A percentile compares a stretch with the other conserved stretches of the same genome.
Evolutionary conservation across 441 rosid genomes (phyloP).

Genomic region (Pelargonium cotyledonis): DNA sequence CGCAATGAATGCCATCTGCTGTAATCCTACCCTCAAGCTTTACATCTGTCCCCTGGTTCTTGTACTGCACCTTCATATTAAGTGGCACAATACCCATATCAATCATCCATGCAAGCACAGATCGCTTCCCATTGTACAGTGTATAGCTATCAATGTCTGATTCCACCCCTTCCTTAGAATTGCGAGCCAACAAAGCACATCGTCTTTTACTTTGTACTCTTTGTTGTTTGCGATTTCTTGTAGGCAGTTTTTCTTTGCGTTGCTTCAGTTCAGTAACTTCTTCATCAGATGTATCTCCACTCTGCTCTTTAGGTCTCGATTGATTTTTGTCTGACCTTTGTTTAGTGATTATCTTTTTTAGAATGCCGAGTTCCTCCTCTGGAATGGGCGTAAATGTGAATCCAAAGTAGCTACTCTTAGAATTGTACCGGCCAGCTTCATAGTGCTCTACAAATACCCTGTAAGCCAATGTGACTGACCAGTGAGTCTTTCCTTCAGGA

Average conservation of each 20-base stretch:
- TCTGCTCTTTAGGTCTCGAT: conserved; percentile 7
- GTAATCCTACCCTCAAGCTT: conserved; percentile 44
- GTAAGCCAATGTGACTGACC: conserved; percentile 95
- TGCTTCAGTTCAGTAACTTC: conserved; percentile 15
- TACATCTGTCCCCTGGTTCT: conserved; percentile 29
- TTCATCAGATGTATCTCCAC: conserved; percentile 23
- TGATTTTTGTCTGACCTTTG: conserved; percentile 42
- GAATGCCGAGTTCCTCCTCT: conserved; percentile 58
- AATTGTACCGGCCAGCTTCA: conserved; percentile 38
- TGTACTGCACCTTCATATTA: conserved; percentile 55
- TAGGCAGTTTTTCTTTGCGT: conserved; percentile 21
- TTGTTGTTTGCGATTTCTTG: conserved; percentile 40
- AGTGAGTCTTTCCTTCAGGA: conserved; percentile 86
- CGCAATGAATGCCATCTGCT: conserved; percentile 66
- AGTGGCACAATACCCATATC: conserved; percentile 52
- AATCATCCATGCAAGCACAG: conserved; percentile 83
- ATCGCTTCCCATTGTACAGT: conserved; percentile 68
- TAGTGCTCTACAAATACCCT: conserved; percentile 44
- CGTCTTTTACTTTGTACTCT: conserved; percentile 51
- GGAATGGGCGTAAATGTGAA: conserved; percentile 60
- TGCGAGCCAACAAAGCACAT: conserved; percentile 59
- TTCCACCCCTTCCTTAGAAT: conserved; percentile 41
- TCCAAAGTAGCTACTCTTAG: conserved; percentile 32
- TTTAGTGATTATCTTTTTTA: conserved; percentile 40
- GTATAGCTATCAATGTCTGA: conserved; percentile 43